Conservation (phyloP, 352 stramenopile species). For the Pythium scleroteichum region DNA sequence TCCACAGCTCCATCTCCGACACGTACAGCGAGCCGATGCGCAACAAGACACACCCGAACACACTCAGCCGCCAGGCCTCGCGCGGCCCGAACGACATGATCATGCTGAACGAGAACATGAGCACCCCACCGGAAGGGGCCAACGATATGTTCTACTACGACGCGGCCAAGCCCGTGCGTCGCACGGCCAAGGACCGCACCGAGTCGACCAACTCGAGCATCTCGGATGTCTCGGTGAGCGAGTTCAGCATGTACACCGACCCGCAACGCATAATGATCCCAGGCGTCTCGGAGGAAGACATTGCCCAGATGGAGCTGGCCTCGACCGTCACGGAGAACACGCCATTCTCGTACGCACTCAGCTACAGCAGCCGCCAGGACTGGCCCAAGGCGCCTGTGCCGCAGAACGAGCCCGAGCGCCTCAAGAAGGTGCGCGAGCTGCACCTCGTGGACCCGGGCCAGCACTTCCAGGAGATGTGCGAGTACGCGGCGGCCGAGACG, state of each 20-base stretch:
- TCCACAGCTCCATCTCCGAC: constrained; percentile 54
- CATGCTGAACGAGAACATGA: constrained; percentile 38
- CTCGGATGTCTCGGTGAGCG: constrained; percentile 47
- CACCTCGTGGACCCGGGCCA: constrained; percentile 72
- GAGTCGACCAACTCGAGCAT: constrained; percentile 29
- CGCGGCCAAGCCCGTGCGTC: constrained; percentile 18
- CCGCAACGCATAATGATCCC: constrained; percentile 26
- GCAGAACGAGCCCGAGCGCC: constrained; percentile 55
- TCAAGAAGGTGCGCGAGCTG: constrained; percentile 74
- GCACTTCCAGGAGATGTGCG: constrained; percentile 88
- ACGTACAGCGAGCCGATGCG: constrained; percentile 48
- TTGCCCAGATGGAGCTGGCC: constrained; percentile 57
- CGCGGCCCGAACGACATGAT: constrained; percentile 54
- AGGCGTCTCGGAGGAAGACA: constrained; percentile 50
- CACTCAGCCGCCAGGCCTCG: constrained; percentile 21
- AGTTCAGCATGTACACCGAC: constrained; percentile 45
- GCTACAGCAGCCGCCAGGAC: constrained; percentile 77
- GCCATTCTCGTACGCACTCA: constrained; percentile 78
- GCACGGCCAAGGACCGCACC: constrained; percentile 25
- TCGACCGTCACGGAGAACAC: constrained; percentile 76
- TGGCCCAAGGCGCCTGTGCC: constrained; percentile 82
- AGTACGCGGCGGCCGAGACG: constrained; percentile 79
- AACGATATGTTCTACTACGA: constrained; percentile 26
- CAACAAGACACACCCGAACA: constrained; percentile 46
- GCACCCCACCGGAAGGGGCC: constrained; percentile 17